Evolutionary conservation across 2,329 filamentous ascomycete species (phyloP).

Genomic region (Thelonectria rubi): DNA sequence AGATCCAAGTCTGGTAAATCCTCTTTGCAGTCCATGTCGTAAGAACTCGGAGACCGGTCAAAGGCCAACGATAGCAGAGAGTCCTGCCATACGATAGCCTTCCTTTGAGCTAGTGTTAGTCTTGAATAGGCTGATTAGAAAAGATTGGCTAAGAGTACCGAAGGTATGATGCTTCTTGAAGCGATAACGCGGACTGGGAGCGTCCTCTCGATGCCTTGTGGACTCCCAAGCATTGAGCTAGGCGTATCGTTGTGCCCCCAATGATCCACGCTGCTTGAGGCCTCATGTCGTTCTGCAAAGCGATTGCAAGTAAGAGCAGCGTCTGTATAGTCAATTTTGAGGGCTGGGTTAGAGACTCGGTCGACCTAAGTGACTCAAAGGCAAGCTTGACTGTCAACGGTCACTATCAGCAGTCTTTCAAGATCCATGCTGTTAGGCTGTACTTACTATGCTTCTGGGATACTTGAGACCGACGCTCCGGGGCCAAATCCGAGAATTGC

Average conservation of each 20-base stretch:
- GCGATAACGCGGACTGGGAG: no score
- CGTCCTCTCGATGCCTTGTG: conserved; percentile 22
- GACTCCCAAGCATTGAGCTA: conserved; percentile 29
- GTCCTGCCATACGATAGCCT: conserved; percentile 35
- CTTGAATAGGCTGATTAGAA: no score
- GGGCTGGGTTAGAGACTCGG: conserved; percentile 27
- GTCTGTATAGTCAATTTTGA: conserved; percentile 28
- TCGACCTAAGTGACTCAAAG: conserved; percentile 18
- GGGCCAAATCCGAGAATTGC: conserved; percentile 30
- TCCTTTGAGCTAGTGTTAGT: conserved; percentile 9
- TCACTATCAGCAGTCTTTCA: no score
- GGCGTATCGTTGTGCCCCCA: conserved; percentile 28
- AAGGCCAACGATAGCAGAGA: conserved; percentile 32
- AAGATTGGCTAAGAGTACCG: background rate
- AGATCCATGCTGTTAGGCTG: no score
- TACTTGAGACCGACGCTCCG: conserved; percentile 2
- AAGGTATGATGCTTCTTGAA: conserved; percentile 22
- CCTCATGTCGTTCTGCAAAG: conserved; percentile 34
- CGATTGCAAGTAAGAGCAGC: conserved; percentile 30
- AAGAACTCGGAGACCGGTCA: conserved; percentile 25
- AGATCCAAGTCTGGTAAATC: conserved; percentile 18
- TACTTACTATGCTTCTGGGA: conserved; percentile 16
- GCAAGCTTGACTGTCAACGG: conserved; percentile 17
- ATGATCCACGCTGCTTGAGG: conserved; percentile 34
- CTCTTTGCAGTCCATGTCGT: conserved; percentile 23